Evolutionary conservation across 768 basidiomycete genomes (phyloP).

Genomic region (Tricholomella constricta): DNA sequence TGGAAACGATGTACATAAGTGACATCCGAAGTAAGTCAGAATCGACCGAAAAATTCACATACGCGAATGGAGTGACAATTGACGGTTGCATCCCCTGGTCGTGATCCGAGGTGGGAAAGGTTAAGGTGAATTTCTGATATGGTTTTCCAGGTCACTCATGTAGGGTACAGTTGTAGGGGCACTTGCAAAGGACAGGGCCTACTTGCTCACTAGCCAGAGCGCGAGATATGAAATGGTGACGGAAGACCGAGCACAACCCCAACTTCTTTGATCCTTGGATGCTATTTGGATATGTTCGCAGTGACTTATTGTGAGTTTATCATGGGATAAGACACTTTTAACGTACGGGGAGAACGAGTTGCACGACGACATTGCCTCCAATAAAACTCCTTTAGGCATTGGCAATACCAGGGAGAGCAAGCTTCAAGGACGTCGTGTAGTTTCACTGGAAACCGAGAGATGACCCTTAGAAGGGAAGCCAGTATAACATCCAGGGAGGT

Average conservation of each 20-base stretch:
- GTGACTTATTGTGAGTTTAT: no score
- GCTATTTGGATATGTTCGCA: conserved; percentile 30
- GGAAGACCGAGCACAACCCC: conserved; percentile 45
- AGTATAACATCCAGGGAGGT: no score
- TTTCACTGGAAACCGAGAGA: no score
- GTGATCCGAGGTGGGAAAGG: conserved; percentile 25
- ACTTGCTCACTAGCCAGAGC: conserved; percentile 25
- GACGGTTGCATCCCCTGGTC: conserved; percentile 25
- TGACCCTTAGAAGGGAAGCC: no score
- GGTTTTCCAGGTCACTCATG: conserved; percentile 33
- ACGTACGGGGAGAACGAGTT: conserved; percentile 40
- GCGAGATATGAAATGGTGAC: conserved; percentile 24
- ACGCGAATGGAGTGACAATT: conserved; percentile 36
- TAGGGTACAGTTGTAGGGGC: conserved; percentile 35
- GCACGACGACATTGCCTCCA: conserved; percentile 32
- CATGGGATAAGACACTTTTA: no score
- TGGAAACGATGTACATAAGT: conserved; percentile 4
- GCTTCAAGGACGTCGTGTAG: no score
- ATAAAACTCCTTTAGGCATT: conserved; percentile 29
- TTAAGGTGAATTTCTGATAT: conserved; percentile 47
- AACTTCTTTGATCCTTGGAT: conserved; percentile 44
- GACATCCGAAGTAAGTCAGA: background rate
- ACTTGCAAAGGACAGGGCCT: conserved; percentile 44
- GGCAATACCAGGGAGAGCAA: no score
- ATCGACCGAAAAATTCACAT: conserved; percentile 7